Base-by-base conservation (phyloP, 495 filamentous ascomycete genomes). In the Aspergillus asperescens region DNA sequence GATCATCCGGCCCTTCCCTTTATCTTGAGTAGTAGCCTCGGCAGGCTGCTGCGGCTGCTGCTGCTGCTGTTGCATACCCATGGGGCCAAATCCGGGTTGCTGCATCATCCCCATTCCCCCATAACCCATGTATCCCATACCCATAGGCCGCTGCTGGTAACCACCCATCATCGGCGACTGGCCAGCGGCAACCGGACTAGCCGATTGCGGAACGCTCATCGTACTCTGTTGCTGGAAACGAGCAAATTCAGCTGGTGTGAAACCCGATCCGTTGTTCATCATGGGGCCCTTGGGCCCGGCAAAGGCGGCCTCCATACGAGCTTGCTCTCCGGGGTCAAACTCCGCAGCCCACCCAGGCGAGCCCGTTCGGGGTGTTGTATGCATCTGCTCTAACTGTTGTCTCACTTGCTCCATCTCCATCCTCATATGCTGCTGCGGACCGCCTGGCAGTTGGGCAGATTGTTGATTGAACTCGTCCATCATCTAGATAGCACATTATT, bases 401-500 rank as follows among this genome's bases (percentile, higher is more conserved):
- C 85, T 73, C 75, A 88, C 78, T 31, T 84, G 80, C 52, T 87
- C 85, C 79, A 89, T 85, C 12, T 80, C 80, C 59, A 89, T 47
- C 13, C 44, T 34, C 16, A 47, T 34, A 87, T 52, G 76, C 19
- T 47, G 80, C 59, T 74, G 76, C 24, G 71, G 67, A 25, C 67
- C 74, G 44, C 77, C 77, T 16, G 81, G 74, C 28, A 85, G 50
- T 57, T 82, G 80, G 23, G 71, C 77, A 29, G 78, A 76, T 67
- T 91, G 83, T 66, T 90, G 86, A 62, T 95, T 76, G 71, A 95
- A 98, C 31, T 90, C 84, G 62, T 95, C 87, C 84, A 96, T 88
- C 84, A 91, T 90, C 87, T 94, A 55, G 15, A 50, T 28, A 24
- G 12, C 31, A 37, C 16, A 38, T 57, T 50, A 57, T 52, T 49